Conservation (phyloP, 331 rosid genomes). For the Prunus yedoensis region DNA sequence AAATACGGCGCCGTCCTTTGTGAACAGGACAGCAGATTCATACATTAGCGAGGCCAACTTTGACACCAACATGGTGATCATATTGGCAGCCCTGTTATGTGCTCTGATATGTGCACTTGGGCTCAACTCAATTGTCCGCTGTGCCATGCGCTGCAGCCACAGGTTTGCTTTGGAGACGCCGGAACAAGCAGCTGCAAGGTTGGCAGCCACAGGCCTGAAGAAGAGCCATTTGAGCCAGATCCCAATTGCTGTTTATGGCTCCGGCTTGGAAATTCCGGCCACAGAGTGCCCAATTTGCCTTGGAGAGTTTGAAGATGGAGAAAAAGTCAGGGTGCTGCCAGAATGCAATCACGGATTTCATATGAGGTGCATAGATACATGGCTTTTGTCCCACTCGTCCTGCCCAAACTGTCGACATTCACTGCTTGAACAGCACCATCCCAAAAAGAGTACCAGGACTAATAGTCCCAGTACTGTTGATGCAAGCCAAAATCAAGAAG, state of each 20-base stretch:
- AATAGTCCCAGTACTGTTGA: neutral
- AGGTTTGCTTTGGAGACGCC: conserved; percentile 48
- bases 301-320: conserved; percentile 68
- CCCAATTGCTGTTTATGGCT: conserved; percentile 65
- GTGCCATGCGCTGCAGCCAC: conserved; percentile 54
- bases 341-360: conserved; percentile 86
- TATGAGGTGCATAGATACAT: conserved; percentile 72
- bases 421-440: conserved; percentile 31
- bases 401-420: conserved; percentile 90
- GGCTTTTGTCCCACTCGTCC: conserved; percentile 76
- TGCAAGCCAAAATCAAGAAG: neutral
- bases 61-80: conserved; percentile 83
- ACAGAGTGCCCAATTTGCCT: conserved; percentile 88
- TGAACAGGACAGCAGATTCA: conserved; percentile 29
- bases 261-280: conserved; percentile 42
- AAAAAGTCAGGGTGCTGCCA: conserved; percentile 66
- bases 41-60: conserved; percentile 48
- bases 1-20: conserved; percentile 32
- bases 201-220: conserved; percentile 70
- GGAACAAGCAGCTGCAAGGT: conserved; percentile 41
- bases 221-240: conserved; percentile 50
- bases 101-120: conserved; percentile 75
- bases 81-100: conserved; percentile 67
- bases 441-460: neutral
- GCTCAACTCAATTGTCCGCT: conserved; percentile 66